phyloP scores from a whole-genome alignment of 2,329 filamentous ascomycete species.

The Ustulina deusta region DNA sequence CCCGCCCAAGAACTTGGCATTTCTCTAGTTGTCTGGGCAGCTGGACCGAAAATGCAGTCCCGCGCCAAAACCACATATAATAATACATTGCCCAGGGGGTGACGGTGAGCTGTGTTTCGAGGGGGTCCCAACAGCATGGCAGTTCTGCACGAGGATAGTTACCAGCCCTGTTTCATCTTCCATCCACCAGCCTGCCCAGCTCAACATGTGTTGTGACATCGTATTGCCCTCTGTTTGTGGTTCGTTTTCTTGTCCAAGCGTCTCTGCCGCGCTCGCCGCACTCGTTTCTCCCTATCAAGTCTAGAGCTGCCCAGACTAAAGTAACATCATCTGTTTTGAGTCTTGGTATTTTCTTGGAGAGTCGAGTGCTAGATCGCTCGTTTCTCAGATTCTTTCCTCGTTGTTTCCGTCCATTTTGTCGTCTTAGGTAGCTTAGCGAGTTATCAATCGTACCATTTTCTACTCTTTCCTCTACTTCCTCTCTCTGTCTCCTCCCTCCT shows the following conservation, averaged over 20 bases:
- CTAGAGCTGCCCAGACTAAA: background rate
- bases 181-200: background rate
- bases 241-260: constrained; percentile 1
- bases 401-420: background rate
- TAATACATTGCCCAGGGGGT: background rate
- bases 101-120: constrained; percentile 18
- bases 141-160: background rate
- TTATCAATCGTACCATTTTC: constrained; percentile 9
- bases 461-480: background rate
- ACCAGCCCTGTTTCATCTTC: constrained; percentile 30
- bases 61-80: background rate
- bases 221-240: constrained; percentile 1
- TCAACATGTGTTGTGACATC: constrained; percentile 16
- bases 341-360: constrained; percentile 34
- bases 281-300: constrained; percentile 9
- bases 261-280: background rate
- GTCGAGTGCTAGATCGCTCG: background rate
- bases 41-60: constrained; percentile 7
- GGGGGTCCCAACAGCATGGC: background rate
- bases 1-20: constrained; percentile 29
- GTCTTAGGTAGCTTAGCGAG: background rate
- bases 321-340: background rate
- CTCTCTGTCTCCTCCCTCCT: background rate
- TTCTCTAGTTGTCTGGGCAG: constrained; percentile 21
- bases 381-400: background rate